phyloP scores from a whole-genome alignment of 2,329 filamentous ascomycete genomes.

The Escovopsis sp. region DNA sequence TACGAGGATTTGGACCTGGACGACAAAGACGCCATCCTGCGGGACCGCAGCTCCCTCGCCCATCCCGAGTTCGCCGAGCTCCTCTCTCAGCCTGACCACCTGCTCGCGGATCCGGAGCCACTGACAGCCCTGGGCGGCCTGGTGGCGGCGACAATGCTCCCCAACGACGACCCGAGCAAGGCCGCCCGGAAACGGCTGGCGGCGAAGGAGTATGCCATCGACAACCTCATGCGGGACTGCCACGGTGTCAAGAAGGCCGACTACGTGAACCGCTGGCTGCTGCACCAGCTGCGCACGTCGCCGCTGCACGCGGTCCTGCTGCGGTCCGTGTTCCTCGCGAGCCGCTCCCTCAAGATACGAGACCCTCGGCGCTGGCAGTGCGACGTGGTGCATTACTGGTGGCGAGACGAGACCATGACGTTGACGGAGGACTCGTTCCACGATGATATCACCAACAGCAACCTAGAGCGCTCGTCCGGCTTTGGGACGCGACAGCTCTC shows the following conservation, averaged over 20 bases:
- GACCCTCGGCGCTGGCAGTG: slow-evolving; percentile 21
- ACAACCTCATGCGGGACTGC: slow-evolving; percentile 23
- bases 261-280: slow-evolving; percentile 35
- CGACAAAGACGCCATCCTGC: slow-evolving; percentile 11
- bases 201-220: slow-evolving; percentile 33
- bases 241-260: slow-evolving; percentile 24
- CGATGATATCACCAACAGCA: slow-evolving; percentile 9
- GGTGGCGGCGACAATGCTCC: slow-evolving; percentile 21
- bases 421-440: slow-evolving; percentile 5
- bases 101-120: slow-evolving; percentile 22
- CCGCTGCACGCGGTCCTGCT: slow-evolving; percentile 29
- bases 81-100: slow-evolving; percentile 32
- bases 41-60: slow-evolving; percentile 15
- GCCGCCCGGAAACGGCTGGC: slow-evolving; percentile 22
- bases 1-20: slow-evolving; percentile 29
- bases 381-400: slow-evolving; percentile 24
- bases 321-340: slow-evolving; percentile 18
- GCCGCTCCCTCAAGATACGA: slow-evolving; percentile 16
- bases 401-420: slow-evolving; percentile 14
- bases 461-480: slow-evolving; percentile 12
- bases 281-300: slow-evolving; percentile 33
- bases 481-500: slow-evolving; percentile 13
- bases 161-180: slow-evolving; percentile 19
- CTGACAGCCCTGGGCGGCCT: slow-evolving; percentile 27
- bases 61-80: slow-evolving; percentile 29